phyloP scores from a whole-genome alignment of 1,139 yeast genomes.

The Candida glucosophila region DNA sequence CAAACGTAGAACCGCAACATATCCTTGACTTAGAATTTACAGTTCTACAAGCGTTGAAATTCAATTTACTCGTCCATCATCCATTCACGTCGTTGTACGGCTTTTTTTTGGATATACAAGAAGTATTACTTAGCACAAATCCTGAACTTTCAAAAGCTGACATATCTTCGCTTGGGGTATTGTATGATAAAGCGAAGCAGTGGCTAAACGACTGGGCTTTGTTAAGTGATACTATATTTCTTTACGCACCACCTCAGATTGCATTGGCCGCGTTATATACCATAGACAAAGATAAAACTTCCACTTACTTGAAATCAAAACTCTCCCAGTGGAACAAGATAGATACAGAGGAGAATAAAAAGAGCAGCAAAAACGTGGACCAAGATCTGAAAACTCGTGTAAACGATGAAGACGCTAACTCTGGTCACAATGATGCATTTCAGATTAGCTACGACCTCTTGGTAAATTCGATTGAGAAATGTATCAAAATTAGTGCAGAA shows the following conservation, averaged over 20 bases:
- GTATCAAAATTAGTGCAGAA: constrained; percentile 38
- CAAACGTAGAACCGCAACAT: constrained; percentile 56
- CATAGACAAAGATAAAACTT: constrained; percentile 55
- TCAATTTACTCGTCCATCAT: constrained; percentile 80
- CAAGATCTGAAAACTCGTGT: constrained; percentile 7
- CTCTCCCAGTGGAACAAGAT: constrained; percentile 19
- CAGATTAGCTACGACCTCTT: too few species aligned
- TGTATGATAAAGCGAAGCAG: constrained; percentile 62
- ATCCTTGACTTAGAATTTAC: constrained; percentile 73
- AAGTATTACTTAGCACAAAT: constrained; percentile 37
- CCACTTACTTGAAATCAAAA: constrained; percentile 56
- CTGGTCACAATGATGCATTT: too few species aligned
- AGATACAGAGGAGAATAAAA: constrained; percentile 4
- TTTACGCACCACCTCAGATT: constrained; percentile 89
- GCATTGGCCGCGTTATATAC: constrained; percentile 79
- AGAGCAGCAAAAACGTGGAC: constrained; percentile 8
- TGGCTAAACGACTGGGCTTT: constrained; percentile 56
- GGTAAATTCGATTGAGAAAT: constrained; percentile 36
- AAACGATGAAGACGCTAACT: too few species aligned
- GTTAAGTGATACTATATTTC: constrained; percentile 66
- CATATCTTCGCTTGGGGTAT: constrained; percentile 38
- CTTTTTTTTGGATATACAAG: constrained; percentile 80
- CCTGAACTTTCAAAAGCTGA: constrained; percentile 29
- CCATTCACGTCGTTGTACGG: constrained; percentile 87
- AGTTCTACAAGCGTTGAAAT: constrained; percentile 63